A percentile compares a stretch with the other conserved stretches of the same genome.
Evolutionary conservation across 1,139 yeast genomes (phyloP).

Genomic region (Debaryomyces sp.): DNA sequence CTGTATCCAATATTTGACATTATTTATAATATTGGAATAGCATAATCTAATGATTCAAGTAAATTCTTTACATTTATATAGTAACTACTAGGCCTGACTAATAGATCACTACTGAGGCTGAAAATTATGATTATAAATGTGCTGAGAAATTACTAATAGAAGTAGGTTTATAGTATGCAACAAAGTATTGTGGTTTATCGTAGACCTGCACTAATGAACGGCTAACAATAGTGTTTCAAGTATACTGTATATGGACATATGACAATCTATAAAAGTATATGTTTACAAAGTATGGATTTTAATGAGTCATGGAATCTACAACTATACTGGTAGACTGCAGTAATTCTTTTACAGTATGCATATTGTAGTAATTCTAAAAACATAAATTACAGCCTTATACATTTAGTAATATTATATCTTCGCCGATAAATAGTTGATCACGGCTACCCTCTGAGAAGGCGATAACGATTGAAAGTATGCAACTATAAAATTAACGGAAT

Average conservation of each 20-base stretch:
- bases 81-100: background rate
- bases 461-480: background rate
- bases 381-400: background rate
- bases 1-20: background rate
- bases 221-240: background rate
- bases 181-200: background rate
- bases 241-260: background rate
- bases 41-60: background rate
- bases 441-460: slow-evolving; percentile 2
- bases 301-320: background rate
- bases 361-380: background rate
- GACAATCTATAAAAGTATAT: background rate
- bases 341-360: background rate
- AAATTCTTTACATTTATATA: background rate
- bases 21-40: background rate
- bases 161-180: background rate
- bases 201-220: background rate
- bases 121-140: background rate
- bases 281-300: background rate
- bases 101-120: background rate
- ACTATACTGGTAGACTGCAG: too few relatives aligned
- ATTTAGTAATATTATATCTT: background rate
- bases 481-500: background rate
- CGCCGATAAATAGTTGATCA: slow-evolving; percentile 1
- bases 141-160: background rate